Evolutionary conservation across 2,329 filamentous ascomycete species (phyloP).

Genomic region (Aspergillus sp.): DNA sequence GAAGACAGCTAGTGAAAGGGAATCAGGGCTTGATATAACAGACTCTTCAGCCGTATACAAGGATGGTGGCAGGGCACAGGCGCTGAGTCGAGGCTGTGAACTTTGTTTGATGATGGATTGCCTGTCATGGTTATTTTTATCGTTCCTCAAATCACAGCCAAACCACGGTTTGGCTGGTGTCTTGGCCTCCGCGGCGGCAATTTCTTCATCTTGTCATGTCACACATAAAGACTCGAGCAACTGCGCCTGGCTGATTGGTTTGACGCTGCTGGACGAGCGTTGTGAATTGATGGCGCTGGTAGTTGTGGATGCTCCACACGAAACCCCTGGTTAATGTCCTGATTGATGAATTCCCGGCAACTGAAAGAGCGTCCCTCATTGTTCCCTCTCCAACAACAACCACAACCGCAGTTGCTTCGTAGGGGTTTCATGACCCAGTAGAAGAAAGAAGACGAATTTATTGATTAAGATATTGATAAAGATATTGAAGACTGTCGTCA

Average conservation of each 20-base stretch:
- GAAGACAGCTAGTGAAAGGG: background rate
- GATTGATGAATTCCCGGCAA: background rate
- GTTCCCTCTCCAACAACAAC: background rate
- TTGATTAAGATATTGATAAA: background rate
- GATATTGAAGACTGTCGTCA: background rate
- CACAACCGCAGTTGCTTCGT: background rate
- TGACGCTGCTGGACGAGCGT: background rate
- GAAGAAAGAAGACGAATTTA: background rate
- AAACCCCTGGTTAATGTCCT: background rate
- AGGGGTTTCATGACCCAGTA: background rate
- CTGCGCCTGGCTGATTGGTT: background rate
- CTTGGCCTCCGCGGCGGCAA: slow-evolving; percentile 3
- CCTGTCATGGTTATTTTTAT: slow-evolving; percentile 4
- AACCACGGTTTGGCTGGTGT: background rate
- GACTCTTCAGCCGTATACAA: background rate
- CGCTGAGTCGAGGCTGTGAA: slow-evolving; percentile 8
- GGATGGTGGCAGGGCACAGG: slow-evolving; percentile 2
- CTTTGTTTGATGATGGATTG: slow-evolving; percentile 7
- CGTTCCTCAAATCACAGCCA: background rate
- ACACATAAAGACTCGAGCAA: slow-evolving; percentile 1
- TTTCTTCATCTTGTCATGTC: slow-evolving; percentile 9
- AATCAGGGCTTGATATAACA: background rate
- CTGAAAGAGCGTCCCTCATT: too few relatives aligned
- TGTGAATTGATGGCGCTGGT: background rate
- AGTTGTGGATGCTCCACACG: background rate